phyloP scores from a whole-genome alignment of 441 rosid genomes.

The Iberis amara region DNA sequence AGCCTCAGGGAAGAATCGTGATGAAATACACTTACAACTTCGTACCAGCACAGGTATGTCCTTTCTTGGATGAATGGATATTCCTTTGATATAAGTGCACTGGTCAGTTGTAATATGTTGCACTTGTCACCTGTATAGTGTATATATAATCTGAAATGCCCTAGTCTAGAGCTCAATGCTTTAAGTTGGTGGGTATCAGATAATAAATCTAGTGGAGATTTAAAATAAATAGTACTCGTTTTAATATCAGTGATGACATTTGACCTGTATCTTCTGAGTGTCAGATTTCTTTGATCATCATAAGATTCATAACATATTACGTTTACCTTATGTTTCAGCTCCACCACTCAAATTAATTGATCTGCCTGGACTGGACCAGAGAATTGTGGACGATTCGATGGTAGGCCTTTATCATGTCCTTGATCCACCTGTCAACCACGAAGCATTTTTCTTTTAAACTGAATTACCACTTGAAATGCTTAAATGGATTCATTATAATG shows the following conservation, averaged over 20 bases:
- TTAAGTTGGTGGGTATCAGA: no score
- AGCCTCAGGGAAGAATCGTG: slow-evolving; percentile 71
- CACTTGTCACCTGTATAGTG: neutral
- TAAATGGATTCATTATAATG: slow-evolving; percentile 2
- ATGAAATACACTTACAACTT: slow-evolving; percentile 78
- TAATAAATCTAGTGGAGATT: no score
- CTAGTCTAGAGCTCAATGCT: no score
- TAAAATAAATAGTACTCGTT: no score
- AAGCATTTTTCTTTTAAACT: neutral
- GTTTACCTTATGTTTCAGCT: slow-evolving; percentile 41
- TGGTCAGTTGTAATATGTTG: slow-evolving; percentile 10
- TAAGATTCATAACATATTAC: neutral
- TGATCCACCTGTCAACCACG: neutral
- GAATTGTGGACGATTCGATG: slow-evolving; percentile 77
- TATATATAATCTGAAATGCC: no score
- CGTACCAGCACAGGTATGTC: slow-evolving; percentile 74
- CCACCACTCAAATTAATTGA: slow-evolving; percentile 83
- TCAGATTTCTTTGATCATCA: neutral
- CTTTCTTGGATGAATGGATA: neutral
- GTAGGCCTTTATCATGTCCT: slow-evolving; percentile 36
- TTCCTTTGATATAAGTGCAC: slow-evolving; percentile 1
- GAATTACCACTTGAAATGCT: neutral
- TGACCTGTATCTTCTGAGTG: no score
- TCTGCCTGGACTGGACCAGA: slow-evolving; percentile 93
- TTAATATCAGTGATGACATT: no score